Percentiles rank a stretch among this genome's conserved stretches.
Conservation (phyloP, 257 asterid species). For the Scutellaria baicalensis region DNA sequence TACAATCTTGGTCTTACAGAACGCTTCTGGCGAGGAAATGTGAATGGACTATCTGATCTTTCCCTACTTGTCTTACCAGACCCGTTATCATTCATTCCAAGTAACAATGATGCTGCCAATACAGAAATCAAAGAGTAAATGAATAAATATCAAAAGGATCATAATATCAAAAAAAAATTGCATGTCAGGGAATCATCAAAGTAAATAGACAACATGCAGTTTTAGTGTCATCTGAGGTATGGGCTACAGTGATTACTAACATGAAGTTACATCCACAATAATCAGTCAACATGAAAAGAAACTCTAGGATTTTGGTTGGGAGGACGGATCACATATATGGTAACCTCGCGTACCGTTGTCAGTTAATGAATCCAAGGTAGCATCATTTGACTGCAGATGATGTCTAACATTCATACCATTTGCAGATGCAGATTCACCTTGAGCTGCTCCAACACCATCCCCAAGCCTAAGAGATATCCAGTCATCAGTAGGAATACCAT, state of each 20-base stretch:
- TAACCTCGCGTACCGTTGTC: conserved; percentile 43
- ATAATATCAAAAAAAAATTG: not conserved
- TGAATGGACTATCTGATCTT: conserved; percentile 83
- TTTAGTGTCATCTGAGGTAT: no score
- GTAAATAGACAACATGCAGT: no score
- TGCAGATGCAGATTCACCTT: conserved; percentile 39
- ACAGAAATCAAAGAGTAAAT: not conserved
- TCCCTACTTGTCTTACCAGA: conserved; percentile 59
- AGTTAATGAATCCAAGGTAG: conserved; percentile 49
- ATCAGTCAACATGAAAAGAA: no score
- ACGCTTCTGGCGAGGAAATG: conserved; percentile 87
- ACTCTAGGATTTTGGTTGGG: not conserved
- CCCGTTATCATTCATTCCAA: conserved; percentile 48
- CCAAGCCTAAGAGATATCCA: conserved; percentile 97
- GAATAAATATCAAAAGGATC: not conserved
- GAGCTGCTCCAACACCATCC: conserved; percentile 49
- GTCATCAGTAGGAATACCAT: conserved; percentile 68
- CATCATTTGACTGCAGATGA: conserved; percentile 42
- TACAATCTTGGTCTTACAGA: conserved; percentile 89
- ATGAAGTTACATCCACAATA: no score
- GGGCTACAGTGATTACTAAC: no score
- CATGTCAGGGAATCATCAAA: not conserved
- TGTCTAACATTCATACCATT: conserved; percentile 42
- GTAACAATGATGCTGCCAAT: conserved; percentile 70
- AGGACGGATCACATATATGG: not conserved